Evolutionary conservation across 768 basidiomycete genomes (phyloP).

Genomic region (Amanita rubescens): DNA sequence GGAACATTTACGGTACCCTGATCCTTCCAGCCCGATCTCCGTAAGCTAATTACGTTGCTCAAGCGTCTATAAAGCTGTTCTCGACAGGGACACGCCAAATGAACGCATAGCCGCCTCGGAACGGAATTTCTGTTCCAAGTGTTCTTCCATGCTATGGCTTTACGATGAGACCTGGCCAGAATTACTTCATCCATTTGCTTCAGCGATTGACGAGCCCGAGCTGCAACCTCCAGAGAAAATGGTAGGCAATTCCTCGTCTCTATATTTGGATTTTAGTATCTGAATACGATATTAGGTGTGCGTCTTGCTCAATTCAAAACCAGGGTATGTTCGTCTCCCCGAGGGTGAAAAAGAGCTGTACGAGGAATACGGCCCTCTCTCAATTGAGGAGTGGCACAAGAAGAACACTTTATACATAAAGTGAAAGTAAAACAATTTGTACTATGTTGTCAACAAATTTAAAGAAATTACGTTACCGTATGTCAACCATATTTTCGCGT

Average conservation of each 20-base stretch:
- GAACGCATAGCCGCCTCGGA: conserved; percentile 46
- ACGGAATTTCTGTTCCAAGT: conserved; percentile 56
- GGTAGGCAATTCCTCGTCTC: conserved; percentile 23
- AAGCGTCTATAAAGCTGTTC: conserved; percentile 48
- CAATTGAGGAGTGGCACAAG: conserved; percentile 58
- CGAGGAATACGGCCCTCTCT: conserved; percentile 33
- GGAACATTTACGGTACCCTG: conserved; percentile 42
- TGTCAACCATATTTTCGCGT: no score
- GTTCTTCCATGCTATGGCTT: conserved; percentile 62
- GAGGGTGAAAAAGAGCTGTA: conserved; percentile 46
- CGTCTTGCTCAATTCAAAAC: conserved; percentile 42
- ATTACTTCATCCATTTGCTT: conserved; percentile 59
- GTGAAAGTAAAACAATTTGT: conserved; percentile 5
- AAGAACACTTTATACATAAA: conserved; percentile 35
- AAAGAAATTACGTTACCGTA: no score
- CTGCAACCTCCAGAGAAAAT: conserved; percentile 42
- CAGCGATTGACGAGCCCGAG: conserved; percentile 56
- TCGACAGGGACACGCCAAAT: conserved; percentile 46
- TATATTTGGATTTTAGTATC: neutral
- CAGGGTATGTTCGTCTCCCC: conserved; percentile 54
- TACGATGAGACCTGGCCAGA: conserved; percentile 56
- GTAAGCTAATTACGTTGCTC: no score
- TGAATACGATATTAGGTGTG: conserved; percentile 29
- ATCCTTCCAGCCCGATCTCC: neutral
- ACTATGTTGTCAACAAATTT: no score